These are phyloP conservation scores for Calendula officinalis DNA, from an alignment of 129 eudicot species.

Conservation along the genomic window DNA sequence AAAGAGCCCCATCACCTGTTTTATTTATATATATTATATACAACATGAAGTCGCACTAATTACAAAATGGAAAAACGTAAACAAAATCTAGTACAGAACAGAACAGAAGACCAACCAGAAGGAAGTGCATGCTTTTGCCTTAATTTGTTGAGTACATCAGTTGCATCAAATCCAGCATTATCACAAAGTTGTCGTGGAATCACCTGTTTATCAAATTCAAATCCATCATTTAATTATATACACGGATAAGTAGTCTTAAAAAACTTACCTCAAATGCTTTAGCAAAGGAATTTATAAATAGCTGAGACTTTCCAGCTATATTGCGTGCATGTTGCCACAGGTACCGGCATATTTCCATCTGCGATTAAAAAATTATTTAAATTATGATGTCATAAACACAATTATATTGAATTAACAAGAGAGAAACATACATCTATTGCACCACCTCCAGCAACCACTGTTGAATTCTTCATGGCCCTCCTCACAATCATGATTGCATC, in stretches of 20 bases:
- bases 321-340: slow-evolving; percentile 90
- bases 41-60: neutral
- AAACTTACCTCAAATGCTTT: slow-evolving; percentile 85
- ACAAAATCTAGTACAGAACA: neutral
- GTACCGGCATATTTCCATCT: slow-evolving; percentile 92
- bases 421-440: slow-evolving; percentile 61
- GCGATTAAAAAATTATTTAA: slow-evolving; percentile 8
- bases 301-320: slow-evolving; percentile 90
- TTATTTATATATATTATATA: neutral
- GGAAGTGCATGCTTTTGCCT: slow-evolving; percentile 84
- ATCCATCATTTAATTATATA: slow-evolving; percentile 1
- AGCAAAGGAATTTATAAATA: slow-evolving; percentile 83
- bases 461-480: slow-evolving; percentile 75
- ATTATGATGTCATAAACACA: neutral
- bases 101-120: slow-evolving; percentile 42
- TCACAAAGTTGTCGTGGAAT: slow-evolving; percentile 89
- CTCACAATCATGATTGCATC: slow-evolving; percentile 92
- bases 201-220: slow-evolving; percentile 40
- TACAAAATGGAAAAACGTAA: neutral
- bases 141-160: slow-evolving; percentile 81
- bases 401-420: neutral
- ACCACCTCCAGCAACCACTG: slow-evolving; percentile 87
- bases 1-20: slow-evolving; percentile 88
- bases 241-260: neutral
- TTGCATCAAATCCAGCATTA: slow-evolving; percentile 96